Percentiles rank a stretch among this genome's conserved stretches.
Evolutionary conservation across 163 green algal genomes (phyloP).

Genomic region (Volvox carteri): DNA sequence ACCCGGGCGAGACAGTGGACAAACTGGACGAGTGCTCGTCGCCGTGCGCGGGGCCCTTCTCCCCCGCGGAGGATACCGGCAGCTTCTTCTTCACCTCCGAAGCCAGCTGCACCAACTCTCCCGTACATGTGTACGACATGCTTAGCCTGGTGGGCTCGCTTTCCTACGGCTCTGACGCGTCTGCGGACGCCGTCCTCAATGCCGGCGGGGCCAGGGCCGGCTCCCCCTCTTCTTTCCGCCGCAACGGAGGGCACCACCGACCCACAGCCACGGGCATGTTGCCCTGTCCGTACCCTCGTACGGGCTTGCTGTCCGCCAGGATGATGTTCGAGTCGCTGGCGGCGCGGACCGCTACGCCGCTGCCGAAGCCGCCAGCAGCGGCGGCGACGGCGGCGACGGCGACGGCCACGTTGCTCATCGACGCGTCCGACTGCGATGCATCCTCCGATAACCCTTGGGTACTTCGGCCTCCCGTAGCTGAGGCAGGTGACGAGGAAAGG

Average conservation of each 20-base stretch:
- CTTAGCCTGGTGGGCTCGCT: background rate
- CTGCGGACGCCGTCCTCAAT: background rate
- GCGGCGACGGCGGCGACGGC: background rate
- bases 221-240: background rate
- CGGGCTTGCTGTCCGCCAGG: background rate
- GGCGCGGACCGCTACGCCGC: background rate
- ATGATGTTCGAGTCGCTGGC: conserved; percentile 9
- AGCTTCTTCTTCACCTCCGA: background rate
- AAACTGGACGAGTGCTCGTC: background rate
- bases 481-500: too few relatives aligned
- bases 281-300: background rate
- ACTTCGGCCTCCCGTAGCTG: background rate
- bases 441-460: too few relatives aligned
- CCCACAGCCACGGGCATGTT: conserved; percentile 16
- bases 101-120: background rate
- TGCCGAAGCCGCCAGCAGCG: background rate
- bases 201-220: too few relatives aligned
- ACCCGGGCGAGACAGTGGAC: too few relatives aligned
- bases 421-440: too few relatives aligned
- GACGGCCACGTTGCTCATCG: background rate
- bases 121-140: background rate
- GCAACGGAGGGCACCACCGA: background rate
- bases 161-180: background rate
- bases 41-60: background rate
- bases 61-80: background rate